A percentile compares a stretch with the other conserved stretches of the same genome.
Conservation (phyloP, 2,329 filamentous ascomycete genomes). For the Ophiostoma fasciatum region DNA sequence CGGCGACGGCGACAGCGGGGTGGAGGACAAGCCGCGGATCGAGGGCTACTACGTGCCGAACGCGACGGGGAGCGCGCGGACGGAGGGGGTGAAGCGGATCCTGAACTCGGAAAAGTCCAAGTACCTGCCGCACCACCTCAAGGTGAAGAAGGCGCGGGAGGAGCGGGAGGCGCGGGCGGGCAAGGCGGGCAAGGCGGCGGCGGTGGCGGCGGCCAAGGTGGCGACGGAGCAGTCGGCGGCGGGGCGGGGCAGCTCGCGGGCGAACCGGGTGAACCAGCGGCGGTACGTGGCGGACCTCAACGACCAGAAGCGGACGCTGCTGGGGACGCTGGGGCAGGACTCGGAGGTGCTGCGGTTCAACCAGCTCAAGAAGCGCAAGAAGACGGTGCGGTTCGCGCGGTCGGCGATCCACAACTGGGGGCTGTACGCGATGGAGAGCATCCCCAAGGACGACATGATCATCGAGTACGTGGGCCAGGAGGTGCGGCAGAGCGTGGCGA, state of each 20-base stretch:
- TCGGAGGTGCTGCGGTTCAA: conserved; percentile 94
- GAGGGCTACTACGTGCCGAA: conserved; percentile 73
- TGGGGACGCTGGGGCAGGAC: conserved; percentile 65
- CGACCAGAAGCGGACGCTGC: conserved; percentile 77
- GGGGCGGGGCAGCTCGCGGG: conserved; percentile 59
- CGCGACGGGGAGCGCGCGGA: conserved; percentile 68
- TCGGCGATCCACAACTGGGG: conserved; percentile 99
- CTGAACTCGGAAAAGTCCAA: conserved; percentile 96
- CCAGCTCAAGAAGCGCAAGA: conserved; percentile 98
- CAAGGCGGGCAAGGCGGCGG: conserved; percentile 49
- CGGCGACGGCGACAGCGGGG: conserved; percentile 43
- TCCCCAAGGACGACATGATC: conserved; percentile 96
- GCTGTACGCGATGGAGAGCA: conserved; percentile 93
- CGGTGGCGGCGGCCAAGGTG: conserved; percentile 56
- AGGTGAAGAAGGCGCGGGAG: conserved; percentile 80
- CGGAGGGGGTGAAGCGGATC: conserved; percentile 90
- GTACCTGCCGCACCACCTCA: conserved; percentile 93
- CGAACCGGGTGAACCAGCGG: conserved; percentile 89
- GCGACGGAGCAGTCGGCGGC: conserved; percentile 67
- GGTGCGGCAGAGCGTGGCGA: conserved; percentile 92
- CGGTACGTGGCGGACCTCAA: conserved; percentile 90
- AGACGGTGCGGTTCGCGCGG: conserved; percentile 92
- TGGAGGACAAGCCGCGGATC: conserved; percentile 23
- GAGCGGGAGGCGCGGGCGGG: conserved; percentile 64
- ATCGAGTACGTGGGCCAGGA: conserved; percentile 99